Conservation (phyloP, 495 filamentous ascomycete genomes). For the Xylaria acuta region DNA sequence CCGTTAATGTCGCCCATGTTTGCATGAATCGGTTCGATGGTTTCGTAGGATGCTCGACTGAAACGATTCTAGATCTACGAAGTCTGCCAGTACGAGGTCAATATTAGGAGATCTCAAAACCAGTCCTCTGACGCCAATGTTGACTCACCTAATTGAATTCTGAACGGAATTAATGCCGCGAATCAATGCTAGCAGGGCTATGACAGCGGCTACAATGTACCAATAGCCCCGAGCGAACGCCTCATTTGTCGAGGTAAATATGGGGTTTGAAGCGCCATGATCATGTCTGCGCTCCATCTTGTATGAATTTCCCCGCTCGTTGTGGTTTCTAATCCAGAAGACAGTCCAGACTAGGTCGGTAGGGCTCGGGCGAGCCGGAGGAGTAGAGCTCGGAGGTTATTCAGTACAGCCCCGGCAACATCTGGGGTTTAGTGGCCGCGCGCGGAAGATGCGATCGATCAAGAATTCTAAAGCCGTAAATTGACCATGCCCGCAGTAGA, state of each 20-base stretch:
- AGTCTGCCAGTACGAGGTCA: slow-evolving; percentile 40
- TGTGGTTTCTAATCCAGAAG: not conserved
- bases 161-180: slow-evolving; percentile 50
- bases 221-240: slow-evolving; percentile 54
- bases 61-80: slow-evolving; percentile 44
- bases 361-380: not conserved
- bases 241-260: slow-evolving; percentile 47
- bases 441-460: not conserved
- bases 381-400: not conserved
- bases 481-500: not conserved
- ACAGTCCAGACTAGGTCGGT: not conserved
- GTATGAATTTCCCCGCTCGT: slow-evolving; percentile 5
- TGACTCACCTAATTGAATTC: slow-evolving; percentile 41
- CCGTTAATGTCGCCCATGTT: slow-evolving; percentile 70
- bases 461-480: not conserved
- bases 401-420: not conserved
- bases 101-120: not conserved
- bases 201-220: slow-evolving; percentile 55
- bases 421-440: not conserved
- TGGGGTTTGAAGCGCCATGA: slow-evolving; percentile 34
- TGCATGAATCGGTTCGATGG: slow-evolving; percentile 64
- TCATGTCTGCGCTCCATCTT: slow-evolving; percentile 41
- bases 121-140: not conserved
- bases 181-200: slow-evolving; percentile 44
- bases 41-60: slow-evolving; percentile 63